Conservation (phyloP, 129 eudicot genomes). For the Gnaphalium uliginosum region DNA sequence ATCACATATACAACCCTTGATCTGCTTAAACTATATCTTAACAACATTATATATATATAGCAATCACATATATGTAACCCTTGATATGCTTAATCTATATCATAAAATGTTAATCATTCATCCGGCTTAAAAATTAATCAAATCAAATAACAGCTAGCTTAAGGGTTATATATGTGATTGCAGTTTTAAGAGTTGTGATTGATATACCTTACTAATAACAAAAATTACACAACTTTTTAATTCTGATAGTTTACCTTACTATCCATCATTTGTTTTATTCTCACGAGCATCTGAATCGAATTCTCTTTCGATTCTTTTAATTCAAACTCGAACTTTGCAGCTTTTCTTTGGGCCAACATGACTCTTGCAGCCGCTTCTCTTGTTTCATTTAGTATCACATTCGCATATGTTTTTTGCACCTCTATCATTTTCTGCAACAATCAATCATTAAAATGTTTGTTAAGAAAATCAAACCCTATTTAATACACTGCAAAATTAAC, state of each 20-base stretch:
- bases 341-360: constrained; percentile 62
- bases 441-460: no score
- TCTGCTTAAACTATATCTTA: no score
- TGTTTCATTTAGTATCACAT: constrained; percentile 66
- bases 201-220: no score
- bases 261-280: constrained; percentile 78
- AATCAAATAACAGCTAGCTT: neutral
- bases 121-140: no score
- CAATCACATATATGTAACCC: no score
- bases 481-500: no score
- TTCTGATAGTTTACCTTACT: constrained; percentile 44
- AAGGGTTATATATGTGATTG: neutral
- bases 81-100: no score
- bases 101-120: no score
- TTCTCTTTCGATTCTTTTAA: constrained; percentile 52
- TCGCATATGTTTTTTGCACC: constrained; percentile 73
- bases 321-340: constrained; percentile 52
- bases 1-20: no score
- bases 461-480: no score
- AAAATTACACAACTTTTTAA: neutral
- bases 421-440: constrained; percentile 55
- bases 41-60: no score
- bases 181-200: no score
- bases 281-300: constrained; percentile 53
- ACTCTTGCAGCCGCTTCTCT: constrained; percentile 74